Conservation (phyloP, 495 filamentous ascomycete species). For the Daldinia loculata region DNA sequence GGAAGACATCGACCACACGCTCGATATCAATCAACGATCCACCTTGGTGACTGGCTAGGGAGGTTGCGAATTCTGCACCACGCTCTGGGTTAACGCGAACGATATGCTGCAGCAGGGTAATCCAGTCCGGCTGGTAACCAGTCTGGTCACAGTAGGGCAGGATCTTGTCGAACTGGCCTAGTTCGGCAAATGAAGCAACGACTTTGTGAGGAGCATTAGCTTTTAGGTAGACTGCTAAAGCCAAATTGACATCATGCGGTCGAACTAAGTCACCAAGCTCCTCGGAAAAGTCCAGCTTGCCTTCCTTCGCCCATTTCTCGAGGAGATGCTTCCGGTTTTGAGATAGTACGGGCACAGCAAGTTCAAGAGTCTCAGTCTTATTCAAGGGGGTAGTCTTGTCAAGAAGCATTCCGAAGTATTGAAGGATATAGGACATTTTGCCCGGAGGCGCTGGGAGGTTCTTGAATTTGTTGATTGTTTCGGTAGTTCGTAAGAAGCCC, state of each 20-base stretch:
- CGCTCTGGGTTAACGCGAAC: conserved; percentile 92
- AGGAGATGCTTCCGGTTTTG: conserved; percentile 95
- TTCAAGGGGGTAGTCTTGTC: conserved; percentile 90
- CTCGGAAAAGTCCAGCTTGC: conserved; percentile 94
- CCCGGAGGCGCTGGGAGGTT: conserved; percentile 75
- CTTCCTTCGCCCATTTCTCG: conserved; percentile 96
- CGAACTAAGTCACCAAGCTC: conserved; percentile 94
- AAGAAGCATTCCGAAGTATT: conserved; percentile 96
- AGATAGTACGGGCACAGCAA: conserved; percentile 88
- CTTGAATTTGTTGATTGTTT: conserved; percentile 96
- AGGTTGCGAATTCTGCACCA: conserved; percentile 89
- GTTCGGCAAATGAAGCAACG: conserved; percentile 92
- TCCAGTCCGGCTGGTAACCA: conserved; percentile 92
- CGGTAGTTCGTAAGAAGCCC: conserved; percentile 90
- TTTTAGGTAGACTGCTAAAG: conserved; percentile 83
- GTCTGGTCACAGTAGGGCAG: conserved; percentile 83
- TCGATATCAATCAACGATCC: conserved; percentile 91
- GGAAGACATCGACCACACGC: conserved; percentile 95
- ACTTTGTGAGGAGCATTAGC: conserved; percentile 91
- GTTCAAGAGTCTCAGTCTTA: conserved; percentile 89
- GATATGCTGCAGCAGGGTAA: conserved; percentile 88
- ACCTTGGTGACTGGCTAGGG: conserved; percentile 83
- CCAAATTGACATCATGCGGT: conserved; percentile 84
- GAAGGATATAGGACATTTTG: conserved; percentile 90
- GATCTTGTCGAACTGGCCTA: conserved; percentile 95